phyloP scores from a whole-genome alignment of 1,284 basidiomycete species.

The Ustilago crameri region DNA sequence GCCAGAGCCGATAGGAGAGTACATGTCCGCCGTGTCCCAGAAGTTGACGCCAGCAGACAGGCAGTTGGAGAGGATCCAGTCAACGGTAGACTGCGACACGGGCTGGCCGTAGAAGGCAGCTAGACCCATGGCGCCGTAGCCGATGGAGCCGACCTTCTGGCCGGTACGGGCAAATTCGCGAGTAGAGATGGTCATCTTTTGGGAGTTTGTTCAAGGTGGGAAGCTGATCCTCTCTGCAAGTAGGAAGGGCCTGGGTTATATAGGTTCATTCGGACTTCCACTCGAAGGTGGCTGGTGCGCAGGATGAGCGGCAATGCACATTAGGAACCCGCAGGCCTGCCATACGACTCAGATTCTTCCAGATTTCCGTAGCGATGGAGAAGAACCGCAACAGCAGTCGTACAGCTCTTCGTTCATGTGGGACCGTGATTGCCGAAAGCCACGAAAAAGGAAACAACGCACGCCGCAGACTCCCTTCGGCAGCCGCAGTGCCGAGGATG shows the following conservation, averaged over 20 bases:
- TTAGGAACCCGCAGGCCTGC: too few species aligned
- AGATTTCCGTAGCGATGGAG: too few species aligned
- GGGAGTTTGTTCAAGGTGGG: neutral
- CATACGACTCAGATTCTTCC: too few species aligned
- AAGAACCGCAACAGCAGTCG: too few species aligned
- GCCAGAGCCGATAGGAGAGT: conserved; percentile 26
- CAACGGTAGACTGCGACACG: conserved; percentile 21
- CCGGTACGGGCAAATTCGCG: conserved; percentile 44
- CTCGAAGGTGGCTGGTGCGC: too few species aligned
- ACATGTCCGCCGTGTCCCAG: conserved; percentile 56
- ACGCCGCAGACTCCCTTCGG: too few species aligned
- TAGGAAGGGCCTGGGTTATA: neutral
- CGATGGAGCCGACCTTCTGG: conserved; percentile 39
- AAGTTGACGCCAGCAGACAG: conserved; percentile 42
- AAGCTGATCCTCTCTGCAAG: neutral
- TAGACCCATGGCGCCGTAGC: conserved; percentile 53
- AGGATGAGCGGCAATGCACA: too few species aligned
- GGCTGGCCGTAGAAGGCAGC: conserved; percentile 52
- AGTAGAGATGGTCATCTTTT: conserved; percentile 40
- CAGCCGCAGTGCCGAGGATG: too few species aligned
- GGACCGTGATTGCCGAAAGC: too few species aligned
- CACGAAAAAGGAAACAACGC: too few species aligned
- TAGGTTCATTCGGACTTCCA: neutral
- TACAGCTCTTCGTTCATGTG: too few species aligned
- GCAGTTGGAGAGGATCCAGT: conserved; percentile 30